A percentile compares a stretch with the other conserved stretches of the same genome.
Evolutionary conservation across 2,329 filamentous ascomycete species (phyloP).

Genomic region (Leptographium procerum): DNA sequence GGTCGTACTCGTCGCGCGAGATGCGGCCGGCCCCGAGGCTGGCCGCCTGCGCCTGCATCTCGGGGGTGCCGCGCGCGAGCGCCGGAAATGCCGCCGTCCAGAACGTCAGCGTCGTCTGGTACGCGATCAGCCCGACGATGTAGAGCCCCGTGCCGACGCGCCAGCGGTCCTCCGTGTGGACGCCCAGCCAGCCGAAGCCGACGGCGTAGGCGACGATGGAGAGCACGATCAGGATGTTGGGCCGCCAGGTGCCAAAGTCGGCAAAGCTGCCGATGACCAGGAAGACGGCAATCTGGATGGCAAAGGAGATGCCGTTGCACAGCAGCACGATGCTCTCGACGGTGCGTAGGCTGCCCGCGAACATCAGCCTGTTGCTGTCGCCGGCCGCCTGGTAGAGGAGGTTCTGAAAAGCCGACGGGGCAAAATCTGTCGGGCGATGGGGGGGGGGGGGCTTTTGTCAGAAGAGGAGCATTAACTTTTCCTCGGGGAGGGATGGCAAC

Average conservation of each 20-base stretch:
- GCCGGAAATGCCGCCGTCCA: constrained; percentile 1
- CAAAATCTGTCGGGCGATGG: background rate
- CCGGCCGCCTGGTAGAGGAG: constrained; percentile 1
- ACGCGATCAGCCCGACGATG: constrained; percentile 2
- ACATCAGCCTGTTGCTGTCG: background rate
- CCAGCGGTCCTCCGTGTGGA: background rate
- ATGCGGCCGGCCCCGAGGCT: background rate
- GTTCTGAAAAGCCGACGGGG: constrained; percentile 1
- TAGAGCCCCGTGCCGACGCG: background rate
- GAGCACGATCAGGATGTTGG: constrained; percentile 13
- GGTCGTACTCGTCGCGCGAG: background rate
- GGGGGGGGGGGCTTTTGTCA: no score
- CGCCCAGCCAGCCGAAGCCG: constrained; percentile 1
- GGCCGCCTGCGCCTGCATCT: background rate
- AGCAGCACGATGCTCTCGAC: constrained; percentile 9
- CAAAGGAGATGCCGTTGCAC: constrained; percentile 14
- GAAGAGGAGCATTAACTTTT: background rate
- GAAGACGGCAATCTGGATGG: constrained; percentile 13
- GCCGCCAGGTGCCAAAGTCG: constrained; percentile 15
- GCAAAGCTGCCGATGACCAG: constrained; percentile 14
- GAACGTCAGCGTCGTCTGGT: background rate
- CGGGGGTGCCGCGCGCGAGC: constrained; percentile 1
- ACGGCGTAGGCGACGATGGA: background rate
- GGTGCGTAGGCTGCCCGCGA: background rate
- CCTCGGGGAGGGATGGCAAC: background rate